A percentile compares a stretch with the other conserved stretches of the same genome.
Evolutionary conservation across 2,329 filamentous ascomycete species (phyloP).

Genomic region (Lasiodiplodia hormozganensis): DNA sequence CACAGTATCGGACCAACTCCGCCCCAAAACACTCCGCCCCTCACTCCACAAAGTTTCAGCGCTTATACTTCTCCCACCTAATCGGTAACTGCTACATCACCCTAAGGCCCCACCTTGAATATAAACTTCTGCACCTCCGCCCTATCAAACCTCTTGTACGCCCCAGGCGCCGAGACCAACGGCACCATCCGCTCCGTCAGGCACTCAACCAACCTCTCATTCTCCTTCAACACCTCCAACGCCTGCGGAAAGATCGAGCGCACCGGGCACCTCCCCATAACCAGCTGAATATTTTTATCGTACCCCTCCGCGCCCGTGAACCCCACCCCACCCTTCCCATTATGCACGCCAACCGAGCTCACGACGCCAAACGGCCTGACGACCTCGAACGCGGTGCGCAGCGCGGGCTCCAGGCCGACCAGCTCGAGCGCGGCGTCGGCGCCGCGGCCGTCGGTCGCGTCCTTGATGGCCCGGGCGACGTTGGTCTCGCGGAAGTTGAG

Average conservation of each 20-base stretch:
- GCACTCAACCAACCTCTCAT: constrained; percentile 54
- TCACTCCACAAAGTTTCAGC: too few relatives aligned
- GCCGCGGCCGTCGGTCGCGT: constrained; percentile 78
- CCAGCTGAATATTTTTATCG: constrained; percentile 57
- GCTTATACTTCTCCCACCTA: too few relatives aligned
- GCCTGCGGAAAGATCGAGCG: constrained; percentile 56
- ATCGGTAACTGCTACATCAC: too few relatives aligned
- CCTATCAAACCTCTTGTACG: constrained; percentile 60
- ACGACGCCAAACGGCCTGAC: constrained; percentile 59
- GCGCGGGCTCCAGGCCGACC: constrained; percentile 56
- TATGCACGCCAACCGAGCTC: constrained; percentile 59
- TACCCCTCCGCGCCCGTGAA: constrained; percentile 39
- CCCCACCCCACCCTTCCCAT: constrained; percentile 41
- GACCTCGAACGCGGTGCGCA: constrained; percentile 56
- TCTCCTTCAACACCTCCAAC: constrained; percentile 52
- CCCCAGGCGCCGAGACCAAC: constrained; percentile 57
- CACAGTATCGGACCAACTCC: too few relatives aligned
- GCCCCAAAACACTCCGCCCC: too few relatives aligned
- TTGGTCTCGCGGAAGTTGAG: constrained; percentile 78
- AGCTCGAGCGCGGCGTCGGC: constrained; percentile 79
- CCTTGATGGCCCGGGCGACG: constrained; percentile 72
- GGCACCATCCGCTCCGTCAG: constrained; percentile 61
- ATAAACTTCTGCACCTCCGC: constrained; percentile 61
- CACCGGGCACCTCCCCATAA: constrained; percentile 60
- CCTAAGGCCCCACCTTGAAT: constrained; percentile 48